A percentile compares a stretch with the other conserved stretches of the same genome.
These are phyloP conservation scores for Dendrocalamus latiflorus DNA, from an alignment of 202 grass and related monocot species.

Conservation along the genomic window DNA sequence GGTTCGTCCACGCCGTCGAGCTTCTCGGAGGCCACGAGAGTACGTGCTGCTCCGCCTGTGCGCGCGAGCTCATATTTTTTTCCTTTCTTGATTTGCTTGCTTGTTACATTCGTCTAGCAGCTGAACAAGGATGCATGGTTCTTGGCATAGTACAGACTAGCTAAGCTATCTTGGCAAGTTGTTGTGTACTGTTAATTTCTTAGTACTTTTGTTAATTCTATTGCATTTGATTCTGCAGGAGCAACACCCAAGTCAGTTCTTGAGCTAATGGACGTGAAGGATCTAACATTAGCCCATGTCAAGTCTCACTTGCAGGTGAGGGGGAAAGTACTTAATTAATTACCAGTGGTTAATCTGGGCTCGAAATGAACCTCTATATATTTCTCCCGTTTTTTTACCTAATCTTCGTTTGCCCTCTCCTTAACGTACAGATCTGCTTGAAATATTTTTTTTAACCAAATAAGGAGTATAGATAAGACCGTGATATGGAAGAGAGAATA, in stretches of 20 bases:
- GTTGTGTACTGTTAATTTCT: background rate
- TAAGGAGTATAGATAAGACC: background rate
- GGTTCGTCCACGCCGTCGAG: conserved; percentile 85
- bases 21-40: conserved; percentile 87
- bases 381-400: background rate
- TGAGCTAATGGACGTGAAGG: conserved; percentile 97
- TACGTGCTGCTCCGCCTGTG: conserved; percentile 14
- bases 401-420: background rate
- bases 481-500: background rate
- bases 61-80: background rate
- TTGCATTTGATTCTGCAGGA: conserved; percentile 30
- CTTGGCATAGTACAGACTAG: background rate
- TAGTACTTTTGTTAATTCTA: background rate
- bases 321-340: background rate
- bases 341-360: background rate
- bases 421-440: conserved; percentile 1
- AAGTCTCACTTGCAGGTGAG: conserved; percentile 94
- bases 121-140: background rate
- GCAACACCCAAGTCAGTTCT: conserved; percentile 93
- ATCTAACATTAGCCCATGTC: conserved; percentile 95
- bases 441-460: background rate
- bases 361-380: background rate
- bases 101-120: background rate
- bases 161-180: conserved; percentile 1
- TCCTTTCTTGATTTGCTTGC: background rate